These are phyloP conservation scores for Apiospora saccharicola DNA, from an alignment of 2,329 filamentous ascomycete genomes.

Conservation along the genomic window DNA sequence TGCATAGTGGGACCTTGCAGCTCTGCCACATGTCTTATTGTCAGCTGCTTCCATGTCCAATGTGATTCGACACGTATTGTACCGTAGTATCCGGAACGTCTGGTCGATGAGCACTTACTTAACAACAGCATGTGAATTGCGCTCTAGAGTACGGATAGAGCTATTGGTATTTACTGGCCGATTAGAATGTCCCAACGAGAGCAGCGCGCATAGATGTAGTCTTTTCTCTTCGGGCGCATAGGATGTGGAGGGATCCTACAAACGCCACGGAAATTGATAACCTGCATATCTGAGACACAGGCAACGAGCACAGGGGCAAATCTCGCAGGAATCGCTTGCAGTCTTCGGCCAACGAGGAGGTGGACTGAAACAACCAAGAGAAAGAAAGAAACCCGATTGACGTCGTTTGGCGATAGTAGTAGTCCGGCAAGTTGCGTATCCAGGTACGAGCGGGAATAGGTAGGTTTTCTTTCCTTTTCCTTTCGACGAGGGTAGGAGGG, in stretches of 20 bases:
- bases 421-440: background rate
- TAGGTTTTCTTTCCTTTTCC: background rate
- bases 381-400: background rate
- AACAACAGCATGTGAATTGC: background rate
- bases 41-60: slow-evolving; percentile 3
- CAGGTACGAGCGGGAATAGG: background rate
- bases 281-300: slow-evolving; percentile 19
- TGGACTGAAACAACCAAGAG: background rate
- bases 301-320: background rate
- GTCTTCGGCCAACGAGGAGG: background rate
- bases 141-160: background rate
- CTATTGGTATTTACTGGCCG: too few species aligned
- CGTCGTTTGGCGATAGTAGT: background rate
- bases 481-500: background rate
- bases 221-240: background rate
- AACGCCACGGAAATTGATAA: slow-evolving; percentile 7
- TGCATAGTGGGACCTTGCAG: slow-evolving; percentile 19
- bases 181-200: background rate
- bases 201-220: background rate
- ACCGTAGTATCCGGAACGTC: background rate
- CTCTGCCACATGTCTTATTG: slow-evolving; percentile 14
- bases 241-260: background rate
- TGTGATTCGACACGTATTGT: background rate
- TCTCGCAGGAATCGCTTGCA: background rate
- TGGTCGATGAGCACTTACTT: background rate